phyloP scores from a whole-genome alignment of 768 basidiomycete genomes.

The Panellus pusillus region DNA sequence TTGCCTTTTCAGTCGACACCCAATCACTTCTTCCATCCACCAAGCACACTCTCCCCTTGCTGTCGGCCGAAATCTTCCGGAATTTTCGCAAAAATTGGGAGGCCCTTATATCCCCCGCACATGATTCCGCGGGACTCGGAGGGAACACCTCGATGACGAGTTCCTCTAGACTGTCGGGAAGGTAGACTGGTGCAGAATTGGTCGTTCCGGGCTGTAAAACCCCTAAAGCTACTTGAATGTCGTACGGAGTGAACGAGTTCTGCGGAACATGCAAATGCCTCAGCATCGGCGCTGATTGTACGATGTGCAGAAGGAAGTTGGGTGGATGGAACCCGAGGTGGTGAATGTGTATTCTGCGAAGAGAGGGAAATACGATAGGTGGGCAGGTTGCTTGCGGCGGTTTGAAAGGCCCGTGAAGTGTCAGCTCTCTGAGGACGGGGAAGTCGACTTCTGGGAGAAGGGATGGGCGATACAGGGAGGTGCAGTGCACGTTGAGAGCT shows the following conservation, averaged over 20 bases:
- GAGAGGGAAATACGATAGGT: neutral
- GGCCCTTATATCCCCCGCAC: conserved; percentile 1
- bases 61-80: neutral
- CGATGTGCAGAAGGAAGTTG: neutral
- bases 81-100: neutral
- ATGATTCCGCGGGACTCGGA: neutral
- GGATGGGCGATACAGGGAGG: neutral
- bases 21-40: neutral
- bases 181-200: neutral
- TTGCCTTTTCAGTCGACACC: neutral
- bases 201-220: conserved; percentile 1
- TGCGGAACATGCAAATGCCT: conserved; percentile 7
- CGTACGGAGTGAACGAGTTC: conserved; percentile 3
- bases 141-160: conserved; percentile 7
- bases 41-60: neutral
- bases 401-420: conserved; percentile 5
- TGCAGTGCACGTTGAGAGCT: conserved; percentile 5
- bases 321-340: neutral
- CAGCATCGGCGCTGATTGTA: neutral
- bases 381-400: neutral
- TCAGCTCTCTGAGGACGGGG: neutral
- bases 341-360: conserved; percentile 4
- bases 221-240: conserved; percentile 6
- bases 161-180: neutral
- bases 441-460: conserved; percentile 2